Evolutionary conservation across 177 flowering plant species (phyloP).

Genomic region (Vitis hybrid): DNA sequence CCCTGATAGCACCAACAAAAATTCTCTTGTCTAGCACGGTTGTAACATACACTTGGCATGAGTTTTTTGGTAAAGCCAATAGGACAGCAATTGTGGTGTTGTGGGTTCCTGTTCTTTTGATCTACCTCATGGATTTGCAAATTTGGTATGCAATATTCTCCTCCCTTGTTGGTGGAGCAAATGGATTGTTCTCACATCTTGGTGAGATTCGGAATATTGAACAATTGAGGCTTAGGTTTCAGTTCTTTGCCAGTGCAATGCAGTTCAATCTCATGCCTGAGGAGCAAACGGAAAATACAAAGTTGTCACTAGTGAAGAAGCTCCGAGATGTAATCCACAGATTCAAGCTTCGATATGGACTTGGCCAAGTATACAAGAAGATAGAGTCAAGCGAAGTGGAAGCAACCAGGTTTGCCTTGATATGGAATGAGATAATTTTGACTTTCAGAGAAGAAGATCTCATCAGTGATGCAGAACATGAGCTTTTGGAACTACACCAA

Average conservation of each 20-base stretch:
- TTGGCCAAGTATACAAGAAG: constrained; percentile 71
- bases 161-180: constrained; percentile 63
- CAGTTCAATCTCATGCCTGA: constrained; percentile 95
- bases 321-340: constrained; percentile 68
- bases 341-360: constrained; percentile 80
- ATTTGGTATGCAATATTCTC: constrained; percentile 87
- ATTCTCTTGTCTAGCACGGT: constrained; percentile 36
- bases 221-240: constrained; percentile 87
- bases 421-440: constrained; percentile 85
- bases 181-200: constrained; percentile 82
- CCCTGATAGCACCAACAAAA: constrained; percentile 74
- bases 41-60: constrained; percentile 61
- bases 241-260: constrained; percentile 89
- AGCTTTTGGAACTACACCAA: constrained; percentile 78
- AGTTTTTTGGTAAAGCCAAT: constrained; percentile 63
- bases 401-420: constrained; percentile 72
- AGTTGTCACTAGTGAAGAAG: constrained; percentile 51
- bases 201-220: constrained; percentile 87
- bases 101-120: constrained; percentile 79
- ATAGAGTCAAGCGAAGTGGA: constrained; percentile 83
- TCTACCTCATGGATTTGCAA: constrained; percentile 85
- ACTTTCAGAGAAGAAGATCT: constrained; percentile 88
- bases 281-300: constrained; percentile 41
- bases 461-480: constrained; percentile 73
- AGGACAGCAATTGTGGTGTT: constrained; percentile 55